Base-by-base conservation (phyloP, 1,139 yeast genomes). In the Geotrichum klebahnii region DNA sequence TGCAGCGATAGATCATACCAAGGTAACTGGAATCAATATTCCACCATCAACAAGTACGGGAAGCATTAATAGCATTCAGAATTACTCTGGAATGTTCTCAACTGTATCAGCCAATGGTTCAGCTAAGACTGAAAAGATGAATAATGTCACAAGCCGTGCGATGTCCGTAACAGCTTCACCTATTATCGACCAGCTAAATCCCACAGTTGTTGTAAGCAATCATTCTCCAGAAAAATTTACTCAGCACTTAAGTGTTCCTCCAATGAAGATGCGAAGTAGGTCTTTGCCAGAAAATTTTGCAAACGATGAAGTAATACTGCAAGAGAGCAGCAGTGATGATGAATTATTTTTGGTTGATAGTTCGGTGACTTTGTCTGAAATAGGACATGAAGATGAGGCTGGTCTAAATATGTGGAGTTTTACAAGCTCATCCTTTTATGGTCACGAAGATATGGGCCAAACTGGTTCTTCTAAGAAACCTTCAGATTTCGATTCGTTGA, bases 251-350 rank as follows among this genome's bases (percentile, higher is more conserved):
- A 33, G 37, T 14, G 37, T 42, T 14, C 37, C 12, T 20, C 45
- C 45, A 3, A 26, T 12, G 16, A 42, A 42, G 31, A 19, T 14
- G 19, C 37, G 38, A n/a, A 42, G 45, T 38, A 32, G 22, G n/a
- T 42, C 45, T n/a, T 20, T 42, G 45, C 45, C 45, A 5, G 23
- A 37, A 23, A 10, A 26, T 17, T 14, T 26, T 8, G 8, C 33
- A 2, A 22, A 20, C 28, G 40, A 36, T 4, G 5, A 5, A 4
- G 5, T 26, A 33, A 26, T 3, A 4, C 17, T 8, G 14, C 20
- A 26, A 3, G 23, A 28, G 8, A 39, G 22, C 10, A 35, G 38
- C 23, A 14, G 38, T 16, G 34, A 28, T 23, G 43, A 26, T 23
- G 43, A 39, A 8, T n/a, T 26, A 3, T 24, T 38, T 16, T 5